Percentiles rank a stretch among this genome's conserved stretches.
phyloP scores from a whole-genome alignment of 129 eudicot species.

The Flaveria robusta region DNA sequence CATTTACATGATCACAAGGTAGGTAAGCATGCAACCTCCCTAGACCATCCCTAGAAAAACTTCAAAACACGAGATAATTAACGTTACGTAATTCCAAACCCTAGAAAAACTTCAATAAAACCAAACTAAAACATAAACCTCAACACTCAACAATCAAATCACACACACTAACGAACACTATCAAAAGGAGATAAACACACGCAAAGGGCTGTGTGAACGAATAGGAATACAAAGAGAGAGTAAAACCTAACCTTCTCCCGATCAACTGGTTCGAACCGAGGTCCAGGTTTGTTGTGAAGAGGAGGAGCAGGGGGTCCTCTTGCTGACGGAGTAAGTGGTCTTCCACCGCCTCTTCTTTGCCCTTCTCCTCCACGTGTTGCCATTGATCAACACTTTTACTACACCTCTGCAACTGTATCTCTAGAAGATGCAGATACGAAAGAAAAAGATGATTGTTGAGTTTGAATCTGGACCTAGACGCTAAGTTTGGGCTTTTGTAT shows the following conservation, averaged over 20 bases:
- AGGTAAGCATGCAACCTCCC: no score
- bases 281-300: constrained; percentile 39
- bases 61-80: no score
- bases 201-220: background rate
- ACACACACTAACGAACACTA: background rate
- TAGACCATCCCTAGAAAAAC: no score
- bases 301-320: constrained; percentile 73
- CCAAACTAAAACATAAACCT: background rate
- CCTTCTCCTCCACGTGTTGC: constrained; percentile 51
- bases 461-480: background rate
- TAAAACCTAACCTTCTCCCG: constrained; percentile 76
- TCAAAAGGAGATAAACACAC: background rate
- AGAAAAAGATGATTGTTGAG: no score
- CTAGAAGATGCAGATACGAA: background rate
- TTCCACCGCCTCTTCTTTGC: constrained; percentile 61
- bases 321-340: constrained; percentile 47
- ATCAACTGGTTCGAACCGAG: constrained; percentile 66
- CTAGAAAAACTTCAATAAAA: constrained; percentile 22
- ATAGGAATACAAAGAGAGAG: constrained; percentile 11
- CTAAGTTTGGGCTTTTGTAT: background rate
- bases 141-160: background rate
- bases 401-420: constrained; percentile 12
- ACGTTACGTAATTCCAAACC: constrained; percentile 20
- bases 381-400: constrained; percentile 32
- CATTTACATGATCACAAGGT: no score